Evolutionary conservation across 2,329 filamentous ascomycete genomes (phyloP).

Genomic region (Aspergillus persii): DNA sequence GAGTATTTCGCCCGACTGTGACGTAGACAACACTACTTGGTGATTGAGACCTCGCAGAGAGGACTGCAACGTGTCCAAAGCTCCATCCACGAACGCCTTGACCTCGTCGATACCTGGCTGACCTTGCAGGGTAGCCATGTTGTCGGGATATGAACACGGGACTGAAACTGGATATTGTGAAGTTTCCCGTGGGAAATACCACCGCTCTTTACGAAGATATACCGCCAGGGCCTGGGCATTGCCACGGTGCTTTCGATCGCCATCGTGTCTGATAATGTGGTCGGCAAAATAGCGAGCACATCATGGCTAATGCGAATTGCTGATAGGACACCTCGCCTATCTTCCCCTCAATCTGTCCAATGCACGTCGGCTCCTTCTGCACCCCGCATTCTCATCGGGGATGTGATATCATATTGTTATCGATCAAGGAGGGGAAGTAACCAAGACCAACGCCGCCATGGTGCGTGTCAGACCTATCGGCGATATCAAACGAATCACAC

Average conservation of each 20-base stretch:
- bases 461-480: background rate
- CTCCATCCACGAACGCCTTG: conserved; percentile 21
- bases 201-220: background rate
- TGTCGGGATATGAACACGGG: background rate
- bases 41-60: conserved; percentile 27
- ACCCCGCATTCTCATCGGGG: conserved; percentile 5
- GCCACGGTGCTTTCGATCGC: too few relatives aligned
- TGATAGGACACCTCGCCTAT: conserved; percentile 7
- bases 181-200: background rate
- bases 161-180: background rate
- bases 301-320: background rate
- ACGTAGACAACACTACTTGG: conserved; percentile 15
- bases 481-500: background rate
- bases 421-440: background rate
- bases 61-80: conserved; percentile 16
- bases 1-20: too few relatives aligned
- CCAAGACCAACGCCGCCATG: conserved; percentile 2
- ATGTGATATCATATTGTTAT: background rate
- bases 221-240: background rate
- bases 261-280: background rate
- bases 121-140: conserved; percentile 17
- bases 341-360: conserved; percentile 2
- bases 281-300: background rate
- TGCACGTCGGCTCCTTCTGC: conserved; percentile 4
- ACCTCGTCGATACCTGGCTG: conserved; percentile 17